Conservation (phyloP, 176 grass and related monocot species). For the Hordeum marinum region DNA sequence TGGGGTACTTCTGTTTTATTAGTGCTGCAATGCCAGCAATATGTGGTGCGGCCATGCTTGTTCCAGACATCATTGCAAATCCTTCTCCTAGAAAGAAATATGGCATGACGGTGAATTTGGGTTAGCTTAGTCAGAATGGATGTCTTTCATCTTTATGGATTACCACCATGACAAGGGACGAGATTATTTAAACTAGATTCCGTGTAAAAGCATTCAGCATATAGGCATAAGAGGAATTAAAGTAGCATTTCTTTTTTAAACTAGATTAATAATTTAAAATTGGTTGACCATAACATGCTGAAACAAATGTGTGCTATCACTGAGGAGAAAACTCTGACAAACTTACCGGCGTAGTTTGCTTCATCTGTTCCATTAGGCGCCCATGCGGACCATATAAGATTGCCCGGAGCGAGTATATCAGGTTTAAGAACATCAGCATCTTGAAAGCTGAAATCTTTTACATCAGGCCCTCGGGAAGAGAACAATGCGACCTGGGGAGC, state of each 20-base stretch:
- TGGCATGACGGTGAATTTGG: not conserved
- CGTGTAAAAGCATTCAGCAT: not conserved
- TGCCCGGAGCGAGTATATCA: constrained; percentile 89
- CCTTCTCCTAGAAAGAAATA: constrained; percentile 57
- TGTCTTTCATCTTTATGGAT: not conserved
- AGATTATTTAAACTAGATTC: not conserved
- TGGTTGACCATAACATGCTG: not conserved
- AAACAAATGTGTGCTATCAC: not conserved
- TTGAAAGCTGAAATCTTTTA: constrained; percentile 99
- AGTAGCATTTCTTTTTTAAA: not conserved
- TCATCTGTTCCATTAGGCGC: constrained; percentile 94
- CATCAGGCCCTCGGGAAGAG: constrained; percentile 95
- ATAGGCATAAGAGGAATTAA: not conserved
- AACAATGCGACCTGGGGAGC: constrained; percentile 94
- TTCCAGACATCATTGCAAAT: constrained; percentile 98
- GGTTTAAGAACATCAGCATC: constrained; percentile 98
- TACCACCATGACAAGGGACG: not conserved
- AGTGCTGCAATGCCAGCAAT: constrained; percentile 94
- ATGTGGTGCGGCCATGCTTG: constrained; percentile 98
- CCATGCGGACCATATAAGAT: constrained; percentile 97
- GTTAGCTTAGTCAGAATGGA: not conserved
- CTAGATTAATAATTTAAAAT: constrained; percentile 11
- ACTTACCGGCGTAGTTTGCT: constrained; percentile 73
- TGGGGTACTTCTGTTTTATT: constrained; percentile 91
- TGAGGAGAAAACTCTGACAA: not conserved